Evolutionary conservation across 441 rosid genomes (phyloP).

Genomic region (Gossypium schwendimanii): DNA sequence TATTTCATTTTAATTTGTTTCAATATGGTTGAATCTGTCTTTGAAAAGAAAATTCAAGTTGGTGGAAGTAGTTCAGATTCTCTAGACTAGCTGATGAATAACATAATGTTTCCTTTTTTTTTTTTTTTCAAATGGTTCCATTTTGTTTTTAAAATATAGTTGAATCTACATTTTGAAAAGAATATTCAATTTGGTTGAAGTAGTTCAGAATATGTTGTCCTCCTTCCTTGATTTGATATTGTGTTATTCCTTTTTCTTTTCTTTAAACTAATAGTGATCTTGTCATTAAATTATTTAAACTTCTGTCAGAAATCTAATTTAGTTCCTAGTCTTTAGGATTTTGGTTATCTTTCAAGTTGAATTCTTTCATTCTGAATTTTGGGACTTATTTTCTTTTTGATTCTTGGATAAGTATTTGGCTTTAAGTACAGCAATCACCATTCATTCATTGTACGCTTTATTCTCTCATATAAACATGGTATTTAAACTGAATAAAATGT

Average conservation of each 20-base stretch:
- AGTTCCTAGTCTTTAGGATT: too few species aligned
- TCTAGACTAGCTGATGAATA: background rate
- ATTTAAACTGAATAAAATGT: background rate
- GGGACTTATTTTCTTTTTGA: too few species aligned
- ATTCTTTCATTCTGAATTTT: too few species aligned
- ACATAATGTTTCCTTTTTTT: background rate
- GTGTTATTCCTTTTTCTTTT: background rate
- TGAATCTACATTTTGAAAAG: background rate
- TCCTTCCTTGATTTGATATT: background rate
- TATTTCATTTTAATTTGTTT: background rate
- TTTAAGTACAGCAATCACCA: too few species aligned
- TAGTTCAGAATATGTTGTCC: conserved; percentile 6
- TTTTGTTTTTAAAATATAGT: background rate
- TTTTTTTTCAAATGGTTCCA: background rate
- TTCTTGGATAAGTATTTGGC: too few species aligned
- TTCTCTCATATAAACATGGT: background rate
- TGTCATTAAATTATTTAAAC: too few species aligned
- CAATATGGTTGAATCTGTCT: conserved; percentile 3
- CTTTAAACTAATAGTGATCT: too few species aligned
- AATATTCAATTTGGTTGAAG: conserved; percentile 4
- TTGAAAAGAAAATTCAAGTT: background rate
- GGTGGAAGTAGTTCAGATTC: conserved; percentile 1
- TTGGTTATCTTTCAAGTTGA: too few species aligned
- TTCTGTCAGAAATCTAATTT: too few species aligned
- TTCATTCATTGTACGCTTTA: too few species aligned